Evolutionary conservation across 176 grass and related monocot genomes (phyloP), one percentile per base, ranked within the genome.

Genomic region (Poa pratensis): DNA sequence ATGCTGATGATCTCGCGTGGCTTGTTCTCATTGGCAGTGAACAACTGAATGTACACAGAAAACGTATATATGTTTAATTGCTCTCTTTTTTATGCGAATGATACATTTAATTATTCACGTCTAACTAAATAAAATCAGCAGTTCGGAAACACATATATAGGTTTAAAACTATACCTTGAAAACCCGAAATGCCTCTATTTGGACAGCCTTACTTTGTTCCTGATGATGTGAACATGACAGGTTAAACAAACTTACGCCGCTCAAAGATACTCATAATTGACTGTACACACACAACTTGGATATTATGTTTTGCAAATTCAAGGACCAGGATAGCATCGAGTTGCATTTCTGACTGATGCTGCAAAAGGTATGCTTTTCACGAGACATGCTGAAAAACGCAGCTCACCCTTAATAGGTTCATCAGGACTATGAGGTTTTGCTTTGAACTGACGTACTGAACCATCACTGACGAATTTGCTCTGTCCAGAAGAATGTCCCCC

Each of bases 391-490:
- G 55, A 30, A 79, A 83, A 78, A 61, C 26, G 7, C 0, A 27
- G 46, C 73, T 80, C 88, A 94, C 88, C 85, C 93, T 90, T 70
- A 94, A 53, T 72, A 92, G 90, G 78, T 92, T 92, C 93, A 94
- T 94, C 28, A 88, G 55, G 54, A 94, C 83, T 49, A 81, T 86
- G 19, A 94, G 93, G 40, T 94, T 75, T 72, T 90, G 79, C 67
- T 86, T 94, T 42, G 90, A 90, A 66, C 87, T 55, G 39, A 92
- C 83, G 63, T 92, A 94, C 0, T 76, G 88, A 49, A 88, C 6
- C 93, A 90, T 92, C 68, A 90, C 55, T 32, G 79, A 12, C 73
- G 79, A 37, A 20, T 94, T 94, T 84, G 76, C 83, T 57, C 59
- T 91, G 22, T 94, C 93, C 49, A 88, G 20, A 55, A 94, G 88